Conservation (phyloP, 2,329 filamentous ascomycete species). For the Colletotrichum sp. region DNA sequence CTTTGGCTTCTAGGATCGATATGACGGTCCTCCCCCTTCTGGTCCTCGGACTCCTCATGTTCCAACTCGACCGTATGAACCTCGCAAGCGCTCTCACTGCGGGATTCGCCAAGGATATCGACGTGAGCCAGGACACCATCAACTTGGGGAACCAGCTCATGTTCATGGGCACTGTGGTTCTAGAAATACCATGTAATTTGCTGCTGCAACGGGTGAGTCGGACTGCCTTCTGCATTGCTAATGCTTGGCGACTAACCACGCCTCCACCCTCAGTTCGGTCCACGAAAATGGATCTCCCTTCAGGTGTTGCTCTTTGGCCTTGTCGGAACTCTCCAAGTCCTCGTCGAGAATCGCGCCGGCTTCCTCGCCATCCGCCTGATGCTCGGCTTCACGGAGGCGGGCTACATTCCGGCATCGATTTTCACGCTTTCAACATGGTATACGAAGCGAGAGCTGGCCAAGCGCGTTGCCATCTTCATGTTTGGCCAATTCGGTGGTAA, state of each 20-base stretch:
- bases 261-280: slow-evolving; percentile 39
- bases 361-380: slow-evolving; percentile 49
- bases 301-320: slow-evolving; percentile 55
- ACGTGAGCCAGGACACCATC: slow-evolving; percentile 48
- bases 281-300: slow-evolving; percentile 52
- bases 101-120: slow-evolving; percentile 47
- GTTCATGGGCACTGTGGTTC: slow-evolving; percentile 53
- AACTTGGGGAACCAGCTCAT: slow-evolving; percentile 60
- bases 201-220: slow-evolving; percentile 34
- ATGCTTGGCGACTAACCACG: not conserved
- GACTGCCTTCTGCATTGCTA: not conserved
- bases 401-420: slow-evolving; percentile 56
- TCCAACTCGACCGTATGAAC: slow-evolving; percentile 59
- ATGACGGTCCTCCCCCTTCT: slow-evolving; percentile 51
- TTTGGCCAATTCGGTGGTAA: slow-evolving; percentile 59
- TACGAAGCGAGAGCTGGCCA: slow-evolving; percentile 46
- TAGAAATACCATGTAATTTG: slow-evolving; percentile 60
- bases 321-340: slow-evolving; percentile 48
- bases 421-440: slow-evolving; percentile 60
- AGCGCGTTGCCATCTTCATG: slow-evolving; percentile 54
- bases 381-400: slow-evolving; percentile 53
- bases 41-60: slow-evolving; percentile 52
- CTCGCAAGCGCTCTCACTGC: slow-evolving; percentile 54
- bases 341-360: slow-evolving; percentile 44
- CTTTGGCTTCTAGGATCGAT: slow-evolving; percentile 42